These are phyloP conservation scores for Priceomyces fermenticarens DNA, from an alignment of 805 yeast genomes.

Conservation along the genomic window DNA sequence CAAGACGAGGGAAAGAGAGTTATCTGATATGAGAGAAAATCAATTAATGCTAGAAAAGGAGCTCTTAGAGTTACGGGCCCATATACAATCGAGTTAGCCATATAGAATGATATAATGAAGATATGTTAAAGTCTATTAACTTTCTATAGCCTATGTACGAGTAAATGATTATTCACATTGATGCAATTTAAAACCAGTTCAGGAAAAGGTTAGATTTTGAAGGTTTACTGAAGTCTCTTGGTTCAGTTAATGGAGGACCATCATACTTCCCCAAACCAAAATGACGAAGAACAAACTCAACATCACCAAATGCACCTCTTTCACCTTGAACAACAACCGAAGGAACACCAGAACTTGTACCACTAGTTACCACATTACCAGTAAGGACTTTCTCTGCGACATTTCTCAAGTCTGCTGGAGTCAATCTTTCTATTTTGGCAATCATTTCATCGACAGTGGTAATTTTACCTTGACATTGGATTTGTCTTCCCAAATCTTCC, in stretches of 20 bases:
- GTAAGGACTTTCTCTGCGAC: constrained; percentile 77
- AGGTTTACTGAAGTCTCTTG: constrained; percentile 12
- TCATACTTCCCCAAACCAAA: constrained; percentile 66
- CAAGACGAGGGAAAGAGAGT: constrained; percentile 54
- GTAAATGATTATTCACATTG: too few relatives aligned
- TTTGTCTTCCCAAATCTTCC: constrained; percentile 94
- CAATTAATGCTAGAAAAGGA: constrained; percentile 55
- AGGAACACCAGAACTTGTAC: constrained; percentile 56
- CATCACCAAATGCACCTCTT: constrained; percentile 82
- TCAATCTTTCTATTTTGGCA: constrained; percentile 62
- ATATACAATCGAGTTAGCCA: constrained; percentile 7
- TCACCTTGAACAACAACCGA: constrained; percentile 89
- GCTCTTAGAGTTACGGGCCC: constrained; percentile 49
- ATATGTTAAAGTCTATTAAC: too few relatives aligned
- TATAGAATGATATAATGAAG: background rate
- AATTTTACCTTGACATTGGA: constrained; percentile 76
- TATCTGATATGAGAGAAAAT: constrained; percentile 51
- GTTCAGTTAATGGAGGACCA: constrained; percentile 17
- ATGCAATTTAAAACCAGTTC: constrained; percentile 15
- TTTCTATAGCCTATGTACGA: too few relatives aligned
- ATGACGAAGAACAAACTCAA: constrained; percentile 56
- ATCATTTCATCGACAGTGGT: constrained; percentile 82
- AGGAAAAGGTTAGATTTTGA: constrained; percentile 13
- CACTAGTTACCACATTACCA: constrained; percentile 53
- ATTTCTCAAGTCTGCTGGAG: constrained; percentile 62